Percentiles rank a stretch among this genome's conserved stretches.
Conservation (phyloP, 2,329 filamentous ascomycete genomes). For the Monosporascus sp. region DNA sequence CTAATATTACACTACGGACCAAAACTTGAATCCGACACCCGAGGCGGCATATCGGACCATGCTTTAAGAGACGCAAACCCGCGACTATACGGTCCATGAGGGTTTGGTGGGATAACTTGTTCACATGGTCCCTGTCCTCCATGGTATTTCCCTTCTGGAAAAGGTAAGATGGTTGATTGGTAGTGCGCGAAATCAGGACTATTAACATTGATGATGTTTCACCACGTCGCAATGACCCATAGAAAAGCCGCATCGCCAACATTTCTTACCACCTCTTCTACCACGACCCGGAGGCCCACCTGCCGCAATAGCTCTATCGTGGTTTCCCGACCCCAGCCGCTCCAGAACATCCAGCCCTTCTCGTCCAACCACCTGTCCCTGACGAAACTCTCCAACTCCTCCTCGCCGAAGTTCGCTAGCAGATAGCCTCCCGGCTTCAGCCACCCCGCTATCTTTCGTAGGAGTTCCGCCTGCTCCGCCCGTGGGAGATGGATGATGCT, state of each 20-base stretch:
- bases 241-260: conserved; percentile 30
- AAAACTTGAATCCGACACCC: too few relatives aligned
- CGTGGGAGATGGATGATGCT: conserved; percentile 40
- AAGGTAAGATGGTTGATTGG: too few relatives aligned
- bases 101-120: too few relatives aligned
- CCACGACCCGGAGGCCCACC: conserved; percentile 29
- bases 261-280: conserved; percentile 25
- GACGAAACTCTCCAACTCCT: conserved; percentile 22
- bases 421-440: conserved; percentile 46
- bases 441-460: conserved; percentile 42
- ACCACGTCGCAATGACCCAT: conserved; percentile 32
- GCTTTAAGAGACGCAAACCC: too few relatives aligned
- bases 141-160: too few relatives aligned
- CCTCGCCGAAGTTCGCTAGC: conserved; percentile 40
- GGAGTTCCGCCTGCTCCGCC: conserved; percentile 41
- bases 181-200: too few relatives aligned
- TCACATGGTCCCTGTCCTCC: too few relatives aligned
- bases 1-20: too few relatives aligned
- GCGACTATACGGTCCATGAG: too few relatives aligned
- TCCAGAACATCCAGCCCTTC: conserved; percentile 40
- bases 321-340: conserved; percentile 32
- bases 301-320: conserved; percentile 26
- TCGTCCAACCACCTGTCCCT: conserved; percentile 33
- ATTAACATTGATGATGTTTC: too few relatives aligned
- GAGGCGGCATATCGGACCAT: too few relatives aligned